Evolutionary conservation across 495 filamentous ascomycete genomes (phyloP).

Genomic region (Pyrenula aspistea): DNA sequence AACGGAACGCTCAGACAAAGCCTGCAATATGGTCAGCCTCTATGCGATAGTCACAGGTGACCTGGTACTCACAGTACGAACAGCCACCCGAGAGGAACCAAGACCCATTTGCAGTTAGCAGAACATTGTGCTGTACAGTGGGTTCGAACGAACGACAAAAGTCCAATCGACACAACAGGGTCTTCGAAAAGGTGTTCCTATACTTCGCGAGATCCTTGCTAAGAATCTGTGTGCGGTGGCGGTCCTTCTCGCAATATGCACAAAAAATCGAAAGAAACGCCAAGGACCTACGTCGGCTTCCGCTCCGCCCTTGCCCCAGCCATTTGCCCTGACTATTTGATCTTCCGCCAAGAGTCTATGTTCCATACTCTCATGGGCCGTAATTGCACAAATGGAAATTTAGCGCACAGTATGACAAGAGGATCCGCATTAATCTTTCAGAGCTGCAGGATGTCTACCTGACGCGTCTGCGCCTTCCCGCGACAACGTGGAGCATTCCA

Average conservation of each 20-base stretch:
- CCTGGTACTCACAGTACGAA: neutral
- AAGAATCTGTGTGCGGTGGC: neutral
- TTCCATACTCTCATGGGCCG: no score
- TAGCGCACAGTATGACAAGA: no score
- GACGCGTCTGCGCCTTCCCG: no score
- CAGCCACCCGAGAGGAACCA: neutral
- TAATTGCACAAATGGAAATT: no score
- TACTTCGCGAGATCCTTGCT: neutral
- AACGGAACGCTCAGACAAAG: neutral
- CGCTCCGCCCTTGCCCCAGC: neutral
- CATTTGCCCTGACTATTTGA: neutral
- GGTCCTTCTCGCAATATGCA: neutral
- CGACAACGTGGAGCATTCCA: no score
- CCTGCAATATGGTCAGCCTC: neutral
- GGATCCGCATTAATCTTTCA: no score
- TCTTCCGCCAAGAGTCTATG: no score
- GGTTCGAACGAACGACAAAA: neutral
- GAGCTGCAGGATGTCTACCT: no score
- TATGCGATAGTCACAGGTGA: neutral
- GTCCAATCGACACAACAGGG: neutral
- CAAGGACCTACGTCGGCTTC: neutral
- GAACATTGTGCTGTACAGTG: no score
- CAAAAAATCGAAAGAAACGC: neutral
- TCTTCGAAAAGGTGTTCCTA: neutral
- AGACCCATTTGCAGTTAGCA: neutral